phyloP scores from a whole-genome alignment of 2,329 filamentous ascomycete species.

The Trichoderma simmonsii region DNA sequence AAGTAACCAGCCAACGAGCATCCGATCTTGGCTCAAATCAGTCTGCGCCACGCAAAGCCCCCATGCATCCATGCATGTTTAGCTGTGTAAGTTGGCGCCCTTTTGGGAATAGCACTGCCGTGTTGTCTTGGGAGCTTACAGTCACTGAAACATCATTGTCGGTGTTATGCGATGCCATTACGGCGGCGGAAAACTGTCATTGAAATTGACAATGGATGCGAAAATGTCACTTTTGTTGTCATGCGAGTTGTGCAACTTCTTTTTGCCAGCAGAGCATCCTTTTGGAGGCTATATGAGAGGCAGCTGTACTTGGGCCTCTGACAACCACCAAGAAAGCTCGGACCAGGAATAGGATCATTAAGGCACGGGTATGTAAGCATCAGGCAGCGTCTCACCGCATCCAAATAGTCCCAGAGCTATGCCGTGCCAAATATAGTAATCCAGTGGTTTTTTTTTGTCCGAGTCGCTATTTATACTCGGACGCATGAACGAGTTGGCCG shows the following conservation, averaged over 20 bases:
- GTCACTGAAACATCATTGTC: neutral
- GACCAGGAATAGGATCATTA: neutral
- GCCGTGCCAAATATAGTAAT: slow-evolving; percentile 10
- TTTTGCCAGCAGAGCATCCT: neutral
- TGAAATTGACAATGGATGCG: neutral
- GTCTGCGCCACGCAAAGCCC: slow-evolving; percentile 14
- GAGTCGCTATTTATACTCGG: neutral
- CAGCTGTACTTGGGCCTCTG: neutral
- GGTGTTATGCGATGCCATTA: neutral
- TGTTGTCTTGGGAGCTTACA: neutral
- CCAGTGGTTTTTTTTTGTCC: neutral
- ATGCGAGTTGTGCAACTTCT: neutral
- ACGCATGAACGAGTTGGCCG: neutral
- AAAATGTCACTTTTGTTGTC: neutral
- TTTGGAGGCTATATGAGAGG: neutral
- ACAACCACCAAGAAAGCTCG: neutral
- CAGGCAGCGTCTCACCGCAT: slow-evolving; percentile 6
- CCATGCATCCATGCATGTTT: slow-evolving; percentile 7
- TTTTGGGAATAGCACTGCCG: neutral
- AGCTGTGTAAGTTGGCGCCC: neutral
- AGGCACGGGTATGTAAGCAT: neutral
- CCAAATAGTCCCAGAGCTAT: neutral
- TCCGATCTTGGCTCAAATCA: slow-evolving; percentile 3
- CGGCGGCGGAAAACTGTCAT: neutral
- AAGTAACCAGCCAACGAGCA: neutral